A percentile compares a stretch with the other conserved stretches of the same genome.
These are phyloP conservation scores for Cladochytrium replicatum DNA, from an alignment of 192 early-diverging fungal genomes.

Conservation along the genomic window DNA sequence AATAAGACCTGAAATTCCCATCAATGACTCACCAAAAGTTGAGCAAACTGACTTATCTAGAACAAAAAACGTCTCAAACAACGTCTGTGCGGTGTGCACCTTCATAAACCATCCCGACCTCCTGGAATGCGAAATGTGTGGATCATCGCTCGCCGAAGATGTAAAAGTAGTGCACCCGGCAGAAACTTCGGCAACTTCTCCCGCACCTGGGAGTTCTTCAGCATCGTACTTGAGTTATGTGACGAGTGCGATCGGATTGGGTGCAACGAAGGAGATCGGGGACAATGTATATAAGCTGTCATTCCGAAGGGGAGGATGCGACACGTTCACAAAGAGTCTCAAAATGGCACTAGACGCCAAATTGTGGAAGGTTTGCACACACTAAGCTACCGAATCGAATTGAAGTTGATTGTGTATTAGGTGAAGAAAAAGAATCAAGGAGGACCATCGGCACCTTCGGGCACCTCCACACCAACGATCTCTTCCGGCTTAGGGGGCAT, in stretches of 20 bases:
- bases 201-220: not conserved
- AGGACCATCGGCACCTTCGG: not conserved
- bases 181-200: not conserved
- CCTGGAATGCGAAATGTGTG: slow-evolving; percentile 78
- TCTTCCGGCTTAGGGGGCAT: no score
- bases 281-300: no score
- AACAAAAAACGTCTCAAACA: no score
- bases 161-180: no score
- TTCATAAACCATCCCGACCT: slow-evolving; percentile 80
- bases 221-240: not conserved
- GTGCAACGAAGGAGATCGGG: no score
- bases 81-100: slow-evolving; percentile 68
- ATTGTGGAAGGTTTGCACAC: slow-evolving; percentile 51
- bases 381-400: not conserved
- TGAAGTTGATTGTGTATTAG: not conserved
- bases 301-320: slow-evolving; percentile 64
- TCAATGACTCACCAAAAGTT: slow-evolving; percentile 1
- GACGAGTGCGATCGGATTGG: no score
- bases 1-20: slow-evolving; percentile 21
- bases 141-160: slow-evolving; percentile 36
- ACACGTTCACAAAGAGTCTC: slow-evolving; percentile 50
- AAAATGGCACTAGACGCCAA: slow-evolving; percentile 47
- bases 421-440: not conserved
- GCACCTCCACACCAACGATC: not conserved
- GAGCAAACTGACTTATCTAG: no score